Evolutionary conservation across 768 basidiomycete genomes (phyloP).

Genomic region (Tricholoma saponaceum): DNA sequence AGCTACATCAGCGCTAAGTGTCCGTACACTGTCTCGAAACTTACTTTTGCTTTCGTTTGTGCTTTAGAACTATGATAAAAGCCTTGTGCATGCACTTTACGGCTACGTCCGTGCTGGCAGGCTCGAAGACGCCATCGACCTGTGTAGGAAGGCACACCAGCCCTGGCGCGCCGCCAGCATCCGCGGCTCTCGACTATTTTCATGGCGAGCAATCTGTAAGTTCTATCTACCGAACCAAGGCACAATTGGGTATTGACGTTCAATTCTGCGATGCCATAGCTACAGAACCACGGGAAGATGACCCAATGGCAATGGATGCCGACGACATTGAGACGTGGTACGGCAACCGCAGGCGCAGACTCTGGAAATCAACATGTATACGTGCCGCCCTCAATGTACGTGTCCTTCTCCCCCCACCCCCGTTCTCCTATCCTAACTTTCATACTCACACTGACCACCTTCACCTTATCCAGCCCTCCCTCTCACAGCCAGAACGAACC

Average conservation of each 20-base stretch:
- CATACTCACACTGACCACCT: not conserved
- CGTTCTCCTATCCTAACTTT: conserved; percentile 40
- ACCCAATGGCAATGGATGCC: conserved; percentile 41
- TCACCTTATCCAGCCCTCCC: not conserved
- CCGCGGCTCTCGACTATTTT: conserved; percentile 75
- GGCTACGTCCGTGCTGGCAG: conserved; percentile 82
- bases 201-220: conserved; percentile 70
- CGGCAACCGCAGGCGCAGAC: conserved; percentile 71
- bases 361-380: conserved; percentile 89
- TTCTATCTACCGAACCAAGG: conserved; percentile 3
- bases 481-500: conserved; percentile 45
- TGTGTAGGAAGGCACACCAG: conserved; percentile 82
- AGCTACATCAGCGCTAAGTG: conserved; percentile 18
- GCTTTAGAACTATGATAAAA: conserved; percentile 73
- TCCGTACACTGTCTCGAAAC: not conserved
- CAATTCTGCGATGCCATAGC: conserved; percentile 17
- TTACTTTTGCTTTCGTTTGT: not conserved
- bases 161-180: conserved; percentile 92
- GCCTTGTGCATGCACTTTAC: conserved; percentile 73
- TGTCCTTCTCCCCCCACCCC: conserved; percentile 14
- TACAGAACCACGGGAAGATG: conserved; percentile 41
- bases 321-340: conserved; percentile 52
- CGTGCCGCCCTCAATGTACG: conserved; percentile 75
- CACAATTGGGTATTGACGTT: not conserved
- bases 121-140: conserved; percentile 76